Percentiles rank a stretch among this genome's conserved stretches.
Evolutionary conservation across 257 asterid species (phyloP).

Genomic region (Mitragyna speciosa): DNA sequence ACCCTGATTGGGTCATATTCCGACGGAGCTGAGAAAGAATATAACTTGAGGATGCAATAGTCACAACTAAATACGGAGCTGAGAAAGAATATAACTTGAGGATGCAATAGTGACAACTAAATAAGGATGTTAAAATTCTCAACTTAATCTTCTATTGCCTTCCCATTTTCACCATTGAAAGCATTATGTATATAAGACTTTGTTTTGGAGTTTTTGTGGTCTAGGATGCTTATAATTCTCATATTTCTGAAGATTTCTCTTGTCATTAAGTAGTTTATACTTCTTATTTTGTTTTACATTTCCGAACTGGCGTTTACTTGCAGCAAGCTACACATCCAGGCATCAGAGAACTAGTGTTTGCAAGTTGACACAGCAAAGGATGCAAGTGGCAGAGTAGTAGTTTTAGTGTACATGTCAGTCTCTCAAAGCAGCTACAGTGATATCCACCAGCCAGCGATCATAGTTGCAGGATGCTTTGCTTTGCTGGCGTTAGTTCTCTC

Average conservation of each 20-base stretch:
- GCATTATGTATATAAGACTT: neutral
- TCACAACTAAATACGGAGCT: no score
- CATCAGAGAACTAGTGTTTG: neutral
- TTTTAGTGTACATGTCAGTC: conserved; percentile 33
- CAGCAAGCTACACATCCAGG: neutral
- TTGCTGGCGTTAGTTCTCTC: conserved; percentile 65
- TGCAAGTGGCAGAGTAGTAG: conserved; percentile 44
- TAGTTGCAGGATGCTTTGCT: conserved; percentile 56
- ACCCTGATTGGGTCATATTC: neutral
- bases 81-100: no score
- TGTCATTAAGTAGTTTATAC: neutral
- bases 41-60: no score
- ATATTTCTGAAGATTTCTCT: neutral
- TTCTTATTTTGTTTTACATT: neutral
- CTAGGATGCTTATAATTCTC: neutral
- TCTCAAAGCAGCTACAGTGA: conserved; percentile 33
- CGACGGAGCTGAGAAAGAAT: neutral
- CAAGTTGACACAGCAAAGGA: conserved; percentile 23
- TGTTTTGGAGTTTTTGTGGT: neutral
- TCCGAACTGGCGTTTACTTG: neutral
- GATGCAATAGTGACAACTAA: no score
- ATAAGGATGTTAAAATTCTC: no score
- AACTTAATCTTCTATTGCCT: neutral
- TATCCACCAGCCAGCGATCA: conserved; percentile 54
- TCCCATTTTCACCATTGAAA: neutral